Base-by-base conservation (phyloP, 495 filamentous ascomycete genomes). In the Penicillium manginii region DNA sequence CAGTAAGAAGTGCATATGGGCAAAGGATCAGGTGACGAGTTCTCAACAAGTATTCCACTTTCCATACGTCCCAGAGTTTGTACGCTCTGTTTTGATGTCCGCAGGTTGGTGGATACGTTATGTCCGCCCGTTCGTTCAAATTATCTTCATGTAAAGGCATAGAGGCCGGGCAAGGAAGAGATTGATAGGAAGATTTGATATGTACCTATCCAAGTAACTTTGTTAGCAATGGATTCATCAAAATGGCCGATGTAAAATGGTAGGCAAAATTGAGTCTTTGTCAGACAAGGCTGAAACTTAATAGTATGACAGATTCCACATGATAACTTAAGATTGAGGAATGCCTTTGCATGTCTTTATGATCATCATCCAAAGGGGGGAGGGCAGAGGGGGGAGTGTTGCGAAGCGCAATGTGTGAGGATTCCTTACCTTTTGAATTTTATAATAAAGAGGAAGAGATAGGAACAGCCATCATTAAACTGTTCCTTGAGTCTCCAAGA, bases 211-310 rank as follows among this genome's bases (percentile, higher is more conserved):
- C 52, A 57, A n/a, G 55, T 11, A 19, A 68, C 50, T 50, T 45
- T 59, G 74, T 83, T 82, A 85, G 81, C 74, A 54, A 65, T 22
- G 59, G 59, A 35, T 66, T 50, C 55, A 64, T 57, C 60, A 48
- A 63, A 60, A 46, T 48, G 62, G 39, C 54, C 39, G 61, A 46
- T 60, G 61, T 67, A 72, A 60, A 56, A 37, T 9, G 64, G 71
- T 61, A 56, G 60, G 42, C 68, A 65, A 61, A 58, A 53, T 48
- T 54, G 57, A 46, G 57, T 53, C 49, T 60, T 61, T 62, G 81
- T 96, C 92, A 97, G 92, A 96, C 92, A 96, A 96, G 92, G 92
- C 92, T 96, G 92, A 97, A 96, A 96, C 91, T 89, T 88, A 70
- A 72, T 66, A 73, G 23, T 82, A 72, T 78, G 85, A 91, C 86